Conservation (phyloP, 768 basidiomycete genomes). For the Phanerochaete carnosa region DNA sequence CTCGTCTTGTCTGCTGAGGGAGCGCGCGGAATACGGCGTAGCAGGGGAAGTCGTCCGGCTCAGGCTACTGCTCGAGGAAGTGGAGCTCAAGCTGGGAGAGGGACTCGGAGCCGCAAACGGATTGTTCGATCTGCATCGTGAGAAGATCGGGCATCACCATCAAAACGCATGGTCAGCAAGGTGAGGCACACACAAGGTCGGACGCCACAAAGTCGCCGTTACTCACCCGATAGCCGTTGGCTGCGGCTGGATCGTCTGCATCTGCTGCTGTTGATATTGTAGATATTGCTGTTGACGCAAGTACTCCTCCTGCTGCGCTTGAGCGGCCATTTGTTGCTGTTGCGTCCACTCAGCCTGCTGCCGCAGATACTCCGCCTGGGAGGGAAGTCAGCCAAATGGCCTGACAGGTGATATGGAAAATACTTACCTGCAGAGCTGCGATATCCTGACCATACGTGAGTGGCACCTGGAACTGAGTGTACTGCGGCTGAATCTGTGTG, state of each 20-base stretch:
- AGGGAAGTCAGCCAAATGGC: conserved; percentile 5
- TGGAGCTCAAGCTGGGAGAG: conserved; percentile 27
- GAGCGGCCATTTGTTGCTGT: conserved; percentile 40
- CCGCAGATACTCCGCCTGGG: conserved; percentile 37
- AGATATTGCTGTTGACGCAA: conserved; percentile 51
- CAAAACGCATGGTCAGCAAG: conserved; percentile 1
- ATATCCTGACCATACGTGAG: conserved; percentile 78
- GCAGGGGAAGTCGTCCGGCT: conserved; percentile 19
- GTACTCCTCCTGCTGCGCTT: conserved; percentile 41
- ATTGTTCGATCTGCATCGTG: conserved; percentile 27
- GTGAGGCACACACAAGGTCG: too few species aligned
- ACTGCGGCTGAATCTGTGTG: conserved; percentile 20
- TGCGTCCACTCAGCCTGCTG: conserved; percentile 69
- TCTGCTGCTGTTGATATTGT: conserved; percentile 43
- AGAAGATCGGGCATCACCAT: conserved; percentile 32
- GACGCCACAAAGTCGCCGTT: conserved; percentile 51
- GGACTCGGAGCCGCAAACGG: conserved; percentile 27
- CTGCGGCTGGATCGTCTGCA: conserved; percentile 45
- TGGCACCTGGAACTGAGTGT: conserved; percentile 60
- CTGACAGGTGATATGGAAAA: not conserved
- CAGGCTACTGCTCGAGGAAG: conserved; percentile 13
- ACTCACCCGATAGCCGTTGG: conserved; percentile 61
- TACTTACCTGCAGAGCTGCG: conserved; percentile 50
- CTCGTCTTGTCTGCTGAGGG: conserved; percentile 41
- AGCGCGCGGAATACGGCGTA: conserved; percentile 34